phyloP scores from a whole-genome alignment of 2,329 filamentous ascomycete species.

The Paecilomyces niveus region DNA sequence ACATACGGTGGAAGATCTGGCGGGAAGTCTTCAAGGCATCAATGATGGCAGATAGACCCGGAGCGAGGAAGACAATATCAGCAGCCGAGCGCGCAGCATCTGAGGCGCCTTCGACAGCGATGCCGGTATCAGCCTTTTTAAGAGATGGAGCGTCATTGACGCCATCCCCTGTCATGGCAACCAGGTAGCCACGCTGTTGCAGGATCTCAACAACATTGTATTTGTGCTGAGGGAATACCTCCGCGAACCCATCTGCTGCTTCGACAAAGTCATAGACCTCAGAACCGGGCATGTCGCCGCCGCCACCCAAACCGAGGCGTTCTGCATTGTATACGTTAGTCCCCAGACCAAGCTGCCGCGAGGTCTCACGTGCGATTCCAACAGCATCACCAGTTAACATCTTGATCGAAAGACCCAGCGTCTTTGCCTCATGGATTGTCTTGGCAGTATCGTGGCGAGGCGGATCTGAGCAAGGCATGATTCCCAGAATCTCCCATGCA shows the following conservation, averaged over 20 bases:
- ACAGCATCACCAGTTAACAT: slow-evolving; percentile 95
- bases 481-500: slow-evolving; percentile 85
- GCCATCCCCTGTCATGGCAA: slow-evolving; percentile 83
- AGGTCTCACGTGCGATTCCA: slow-evolving; percentile 86
- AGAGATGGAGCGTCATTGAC: slow-evolving; percentile 49
- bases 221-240: slow-evolving; percentile 94
- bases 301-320: slow-evolving; percentile 80
- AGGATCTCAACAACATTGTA: slow-evolving; percentile 91
- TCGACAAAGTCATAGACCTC: slow-evolving; percentile 95
- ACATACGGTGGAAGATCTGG: slow-evolving; percentile 96
- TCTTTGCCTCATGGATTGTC: slow-evolving; percentile 85
- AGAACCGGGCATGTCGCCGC: slow-evolving; percentile 87
- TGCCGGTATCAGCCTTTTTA: slow-evolving; percentile 77
- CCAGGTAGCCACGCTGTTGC: slow-evolving; percentile 85
- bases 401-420: slow-evolving; percentile 82
- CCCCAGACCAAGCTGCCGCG: slow-evolving; percentile 81
- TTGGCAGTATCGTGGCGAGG: slow-evolving; percentile 85
- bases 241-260: slow-evolving; percentile 88
- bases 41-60: slow-evolving; percentile 85
- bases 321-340: slow-evolving; percentile 94
- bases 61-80: slow-evolving; percentile 89
- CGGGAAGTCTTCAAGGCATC: slow-evolving; percentile 87
- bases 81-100: slow-evolving; percentile 86
- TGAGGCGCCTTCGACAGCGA: slow-evolving; percentile 86
- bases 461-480: slow-evolving; percentile 90